These are phyloP conservation scores for Meripilus lineatus DNA, from an alignment of 1,284 basidiomycete genomes.

Conservation along the genomic window DNA sequence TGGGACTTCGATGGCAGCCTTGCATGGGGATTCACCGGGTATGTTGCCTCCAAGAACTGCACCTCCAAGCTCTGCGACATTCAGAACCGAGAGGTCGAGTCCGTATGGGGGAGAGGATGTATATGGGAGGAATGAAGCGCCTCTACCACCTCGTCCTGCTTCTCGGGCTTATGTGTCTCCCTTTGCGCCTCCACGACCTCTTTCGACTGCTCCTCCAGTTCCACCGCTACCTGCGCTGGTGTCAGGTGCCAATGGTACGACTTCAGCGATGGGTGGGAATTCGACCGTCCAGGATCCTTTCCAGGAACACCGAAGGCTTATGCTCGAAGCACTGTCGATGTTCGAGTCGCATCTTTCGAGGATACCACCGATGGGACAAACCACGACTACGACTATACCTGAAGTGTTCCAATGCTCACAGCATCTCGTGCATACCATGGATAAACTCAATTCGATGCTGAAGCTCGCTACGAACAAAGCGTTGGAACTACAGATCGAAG, in stretches of 20 bases:
- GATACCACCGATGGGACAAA: constrained; percentile 39
- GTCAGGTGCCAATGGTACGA: background rate
- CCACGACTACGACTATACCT: constrained; percentile 35
- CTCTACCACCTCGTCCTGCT: constrained; percentile 14
- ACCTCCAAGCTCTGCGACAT: constrained; percentile 29
- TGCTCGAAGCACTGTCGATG: constrained; percentile 62
- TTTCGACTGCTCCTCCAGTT: constrained; percentile 5
- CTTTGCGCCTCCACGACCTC: constrained; percentile 10
- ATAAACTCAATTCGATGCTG: constrained; percentile 58
- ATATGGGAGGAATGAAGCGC: too few relatives aligned
- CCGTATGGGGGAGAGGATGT: background rate
- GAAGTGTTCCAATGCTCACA: constrained; percentile 59
- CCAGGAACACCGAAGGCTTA: constrained; percentile 59
- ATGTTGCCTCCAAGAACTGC: constrained; percentile 28
- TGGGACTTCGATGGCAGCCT: constrained; percentile 48
- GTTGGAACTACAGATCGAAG: constrained; percentile 66
- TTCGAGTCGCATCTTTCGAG: constrained; percentile 63
- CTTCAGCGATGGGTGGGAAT: constrained; percentile 8
- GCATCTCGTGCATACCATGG: constrained; percentile 57
- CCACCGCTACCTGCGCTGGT: constrained; percentile 7
- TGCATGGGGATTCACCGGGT: constrained; percentile 25
- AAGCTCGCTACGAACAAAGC: constrained; percentile 50
- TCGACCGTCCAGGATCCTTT: constrained; percentile 22
- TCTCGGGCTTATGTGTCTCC: constrained; percentile 22
- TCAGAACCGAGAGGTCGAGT: constrained; percentile 12